Evolutionary conservation across 306 rosid species (phyloP), one percentile per base, ranked within the genome.

Genomic region (Chamaecrista fasciculata): DNA sequence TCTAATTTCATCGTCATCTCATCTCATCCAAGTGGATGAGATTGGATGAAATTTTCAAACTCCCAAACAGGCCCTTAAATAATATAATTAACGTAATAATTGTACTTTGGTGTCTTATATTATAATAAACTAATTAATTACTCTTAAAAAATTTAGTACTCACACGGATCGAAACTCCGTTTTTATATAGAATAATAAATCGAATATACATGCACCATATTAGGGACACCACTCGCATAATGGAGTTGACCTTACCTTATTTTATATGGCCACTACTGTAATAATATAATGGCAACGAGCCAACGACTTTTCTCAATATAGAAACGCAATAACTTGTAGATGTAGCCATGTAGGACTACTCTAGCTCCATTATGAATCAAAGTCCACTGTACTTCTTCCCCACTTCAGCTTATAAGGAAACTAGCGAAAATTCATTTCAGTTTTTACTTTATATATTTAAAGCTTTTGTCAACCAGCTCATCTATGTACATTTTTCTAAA

Each of bases 171-270:
- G n/a, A n/a, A 80, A 11, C 67, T 48, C 2, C 44, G 48, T 49
- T 70, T 51, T 43, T 16, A 44, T 46, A 33, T 67, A 2, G 2
- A 15, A 2, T 72, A 33, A 42, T 61, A n/a, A n/a, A n/a, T n/a
- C n/a, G n/a, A n/a, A n/a, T n/a, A n/a, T n/a, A n/a, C n/a, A 52
- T 66, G 86, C 76, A 71, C 84, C 81, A 64, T 76, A 66, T 76
- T 76, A 56, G 56, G 68, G n/a, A n/a, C n/a, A 62, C 75, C 82
- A 79, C 77, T 69, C 65, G 19, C 42, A 26, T 20, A 28, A 73
- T 46, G 24, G 58, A 57, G 87, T 83, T 83, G 87, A 79, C 87
- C 53, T 73, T 18, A 39, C 52, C 57, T 52, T 2, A 44, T 14
- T 62, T 44, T 16, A 24, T 36, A 15, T 68, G 33, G 37, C 40